Percentiles rank a stretch among this genome's conserved stretches.
phyloP scores from a whole-genome alignment of 2,329 filamentous ascomycete species.

The Penicillium oxalicum region DNA sequence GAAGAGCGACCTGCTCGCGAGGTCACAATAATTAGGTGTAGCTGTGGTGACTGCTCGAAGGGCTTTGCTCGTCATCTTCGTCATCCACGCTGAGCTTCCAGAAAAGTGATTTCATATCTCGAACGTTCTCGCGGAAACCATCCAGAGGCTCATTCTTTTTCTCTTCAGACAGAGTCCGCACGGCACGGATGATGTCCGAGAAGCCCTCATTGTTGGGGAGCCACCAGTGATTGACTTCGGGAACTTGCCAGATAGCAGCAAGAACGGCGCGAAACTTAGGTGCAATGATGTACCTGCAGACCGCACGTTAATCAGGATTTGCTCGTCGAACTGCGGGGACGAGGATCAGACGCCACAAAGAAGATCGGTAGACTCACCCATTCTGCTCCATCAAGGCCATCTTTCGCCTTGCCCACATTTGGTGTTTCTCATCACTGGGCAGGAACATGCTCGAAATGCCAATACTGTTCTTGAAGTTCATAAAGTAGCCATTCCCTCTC shows the following conservation, averaged over 20 bases:
- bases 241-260: conserved; percentile 66
- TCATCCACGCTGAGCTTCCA: conserved; percentile 54
- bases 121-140: conserved; percentile 56
- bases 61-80: conserved; percentile 26
- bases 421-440: conserved; percentile 65
- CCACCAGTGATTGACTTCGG: conserved; percentile 78
- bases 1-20: too few species aligned
- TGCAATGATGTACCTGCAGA: conserved; percentile 72
- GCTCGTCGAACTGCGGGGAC: neutral
- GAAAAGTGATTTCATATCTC: conserved; percentile 70
- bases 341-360: neutral
- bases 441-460: conserved; percentile 73
- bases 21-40: neutral
- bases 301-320: neutral
- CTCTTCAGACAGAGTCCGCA: conserved; percentile 76
- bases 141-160: conserved; percentile 55
- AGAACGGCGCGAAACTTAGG: conserved; percentile 67
- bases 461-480: conserved; percentile 69
- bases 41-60: conserved; percentile 14
- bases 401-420: conserved; percentile 72
- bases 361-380: conserved; percentile 55
- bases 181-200: conserved; percentile 64
- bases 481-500: conserved; percentile 62
- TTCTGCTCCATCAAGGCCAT: conserved; percentile 70
- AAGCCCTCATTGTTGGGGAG: conserved; percentile 74